Evolutionary conservation across 108 stramenopile genomes (phyloP).

Genomic region (Aureococcus anophagefferens): DNA sequence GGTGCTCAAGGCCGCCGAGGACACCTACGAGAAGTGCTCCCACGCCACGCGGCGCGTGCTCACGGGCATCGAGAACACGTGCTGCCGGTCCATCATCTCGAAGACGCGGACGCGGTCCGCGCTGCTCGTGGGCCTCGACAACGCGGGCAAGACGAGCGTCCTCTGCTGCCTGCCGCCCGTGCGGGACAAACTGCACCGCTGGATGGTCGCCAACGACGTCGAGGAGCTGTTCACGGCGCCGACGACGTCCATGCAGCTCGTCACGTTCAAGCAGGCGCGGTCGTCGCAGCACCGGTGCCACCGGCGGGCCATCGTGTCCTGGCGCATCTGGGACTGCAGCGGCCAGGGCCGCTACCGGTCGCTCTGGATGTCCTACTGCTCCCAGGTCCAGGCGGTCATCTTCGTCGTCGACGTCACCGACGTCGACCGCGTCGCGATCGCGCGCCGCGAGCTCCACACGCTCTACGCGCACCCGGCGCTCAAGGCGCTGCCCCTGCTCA

Average conservation of each 20-base stretch:
- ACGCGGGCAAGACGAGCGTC: conserved; percentile 11
- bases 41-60: too few species aligned
- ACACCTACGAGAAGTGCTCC: too few species aligned
- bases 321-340: conserved; percentile 10
- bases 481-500: neutral
- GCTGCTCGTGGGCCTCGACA: conserved; percentile 2
- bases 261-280: neutral
- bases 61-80: too few species aligned
- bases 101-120: neutral
- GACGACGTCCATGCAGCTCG: neutral
- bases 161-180: conserved; percentile 1
- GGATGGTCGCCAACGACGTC: neutral
- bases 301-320: neutral
- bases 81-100: neutral
- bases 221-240: conserved; percentile 4
- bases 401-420: conserved; percentile 8
- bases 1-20: too few species aligned
- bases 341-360: conserved; percentile 8
- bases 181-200: neutral
- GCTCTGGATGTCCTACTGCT: conserved; percentile 4
- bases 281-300: neutral
- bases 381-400: conserved; percentile 4
- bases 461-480: neutral
- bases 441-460: neutral
- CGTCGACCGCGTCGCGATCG: neutral